These are phyloP conservation scores for Eleusine indica DNA, from an alignment of 176 grass and related monocot species.

Conservation along the genomic window DNA sequence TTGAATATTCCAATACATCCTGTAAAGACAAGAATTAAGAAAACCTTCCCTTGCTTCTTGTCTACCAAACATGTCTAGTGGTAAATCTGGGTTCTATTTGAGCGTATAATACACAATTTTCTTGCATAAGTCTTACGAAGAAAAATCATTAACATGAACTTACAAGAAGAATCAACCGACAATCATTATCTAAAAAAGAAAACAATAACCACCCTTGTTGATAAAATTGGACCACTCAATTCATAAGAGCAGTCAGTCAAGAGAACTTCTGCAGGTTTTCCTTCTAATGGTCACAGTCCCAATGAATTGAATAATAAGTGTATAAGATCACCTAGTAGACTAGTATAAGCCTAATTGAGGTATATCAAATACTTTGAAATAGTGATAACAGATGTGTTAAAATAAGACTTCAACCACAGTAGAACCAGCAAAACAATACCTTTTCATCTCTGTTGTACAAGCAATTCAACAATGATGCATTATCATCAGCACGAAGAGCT, in stretches of 20 bases:
- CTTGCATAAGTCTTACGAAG: neutral
- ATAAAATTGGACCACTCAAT: neutral
- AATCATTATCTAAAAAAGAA: neutral
- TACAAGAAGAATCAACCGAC: neutral
- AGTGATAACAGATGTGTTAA: neutral
- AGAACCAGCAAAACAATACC: constrained; percentile 42
- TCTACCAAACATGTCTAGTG: neutral
- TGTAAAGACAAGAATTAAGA: neutral
- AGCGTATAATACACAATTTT: neutral
- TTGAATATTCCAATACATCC: neutral
- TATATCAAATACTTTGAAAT: neutral
- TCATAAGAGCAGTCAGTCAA: neutral
- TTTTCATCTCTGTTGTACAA: constrained; percentile 81
- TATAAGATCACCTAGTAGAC: neutral
- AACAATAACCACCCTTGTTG: neutral
- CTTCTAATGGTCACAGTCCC: neutral
- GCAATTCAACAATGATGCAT: constrained; percentile 66
- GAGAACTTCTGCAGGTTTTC: neutral
- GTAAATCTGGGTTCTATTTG: neutral
- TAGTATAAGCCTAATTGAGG: neutral
- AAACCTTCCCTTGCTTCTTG: neutral
- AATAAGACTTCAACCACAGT: neutral
- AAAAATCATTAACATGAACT: neutral
- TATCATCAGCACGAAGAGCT: constrained; percentile 90
- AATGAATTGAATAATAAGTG: neutral